Evolutionary conservation across 2,329 filamentous ascomycete genomes (phyloP), one percentile per base, ranked within the genome.

Genomic region (Botrytis paeoniae): DNA sequence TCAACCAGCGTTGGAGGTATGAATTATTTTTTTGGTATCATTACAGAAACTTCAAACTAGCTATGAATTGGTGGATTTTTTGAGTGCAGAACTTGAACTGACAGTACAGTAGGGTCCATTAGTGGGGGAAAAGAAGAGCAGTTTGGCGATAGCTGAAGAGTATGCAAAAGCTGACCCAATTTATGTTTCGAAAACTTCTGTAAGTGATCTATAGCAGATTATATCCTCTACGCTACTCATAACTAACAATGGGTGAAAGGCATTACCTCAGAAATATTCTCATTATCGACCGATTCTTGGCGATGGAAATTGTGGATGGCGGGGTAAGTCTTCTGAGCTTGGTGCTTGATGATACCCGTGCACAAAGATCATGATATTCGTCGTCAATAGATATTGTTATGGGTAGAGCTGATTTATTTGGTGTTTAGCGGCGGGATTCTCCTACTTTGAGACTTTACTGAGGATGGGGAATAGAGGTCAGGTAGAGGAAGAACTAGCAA

Each of bases 301-400:
- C 70, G 95, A 98, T 83, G 96, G 96, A 74, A 97, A 97, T 81
- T 98, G 96, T 83, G 96, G 95, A 79, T 98, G 96, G 95, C 89
- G 95, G 91, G 96, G 95, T 98, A 87, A 85, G 91, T 84, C 76
- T 76, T 70, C n/a, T 22, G 32, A 69, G 64, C 71, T 62, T 72
- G 51, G 64, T 73, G n/a, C 60, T 64, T 69, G n/a, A 66, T 70
- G 48, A 74, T 73, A 65, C 63, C 71, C 69, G 60, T 68, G 59
- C 48, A 57, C 73, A 22, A 18, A 37, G n/a, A n/a, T 9, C 66
- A 68, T 72, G 35, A 69, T 35, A 14, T 59, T 75, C 54, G 69
- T 64, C 73, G 73, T 61, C 65, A 68, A 41, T 25, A 37, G 35
- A 29, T n/a, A 41, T 51, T 64, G 32, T 22, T 25, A n/a, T 29